Evolutionary conservation across 805 yeast species (phyloP).

Genomic region (Teunomyces lycoperdinae): DNA sequence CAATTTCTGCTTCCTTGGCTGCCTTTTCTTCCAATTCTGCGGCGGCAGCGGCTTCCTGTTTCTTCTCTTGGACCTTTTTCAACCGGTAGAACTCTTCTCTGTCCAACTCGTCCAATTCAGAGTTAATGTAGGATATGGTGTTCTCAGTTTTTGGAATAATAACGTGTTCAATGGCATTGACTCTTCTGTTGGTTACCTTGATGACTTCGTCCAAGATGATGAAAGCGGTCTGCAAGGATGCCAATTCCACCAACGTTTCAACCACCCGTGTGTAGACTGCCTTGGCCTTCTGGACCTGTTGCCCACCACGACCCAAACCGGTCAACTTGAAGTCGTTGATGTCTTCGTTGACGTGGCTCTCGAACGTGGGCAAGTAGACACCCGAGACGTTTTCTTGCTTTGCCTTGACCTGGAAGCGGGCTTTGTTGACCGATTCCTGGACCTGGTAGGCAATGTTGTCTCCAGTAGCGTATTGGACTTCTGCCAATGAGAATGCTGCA

Average conservation of each 20-base stretch:
- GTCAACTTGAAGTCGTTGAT: constrained; percentile 95
- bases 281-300: constrained; percentile 93
- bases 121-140: constrained; percentile 86
- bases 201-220: constrained; percentile 96
- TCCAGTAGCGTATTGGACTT: constrained; percentile 96
- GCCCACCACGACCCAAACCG: constrained; percentile 98
- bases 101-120: constrained; percentile 95
- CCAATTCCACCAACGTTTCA: constrained; percentile 94
- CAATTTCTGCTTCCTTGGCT: constrained; percentile 14
- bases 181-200: constrained; percentile 97
- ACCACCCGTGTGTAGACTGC: constrained; percentile 91
- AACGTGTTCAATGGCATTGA: constrained; percentile 97
- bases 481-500: constrained; percentile 96
- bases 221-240: constrained; percentile 95
- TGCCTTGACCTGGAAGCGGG: constrained; percentile 87
- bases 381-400: constrained; percentile 96
- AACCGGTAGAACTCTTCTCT: constrained; percentile 97
- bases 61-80: constrained; percentile 94
- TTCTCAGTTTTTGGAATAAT: constrained; percentile 97
- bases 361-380: constrained; percentile 90
- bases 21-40: constrained; percentile 52
- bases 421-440: constrained; percentile 87
- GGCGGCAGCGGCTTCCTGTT: constrained; percentile 72
- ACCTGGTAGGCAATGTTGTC: constrained; percentile 94
- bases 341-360: constrained; percentile 74